Evolutionary conservation across 495 filamentous ascomycete species (phyloP).

Genomic region (Aspergillus taichungensis): DNA sequence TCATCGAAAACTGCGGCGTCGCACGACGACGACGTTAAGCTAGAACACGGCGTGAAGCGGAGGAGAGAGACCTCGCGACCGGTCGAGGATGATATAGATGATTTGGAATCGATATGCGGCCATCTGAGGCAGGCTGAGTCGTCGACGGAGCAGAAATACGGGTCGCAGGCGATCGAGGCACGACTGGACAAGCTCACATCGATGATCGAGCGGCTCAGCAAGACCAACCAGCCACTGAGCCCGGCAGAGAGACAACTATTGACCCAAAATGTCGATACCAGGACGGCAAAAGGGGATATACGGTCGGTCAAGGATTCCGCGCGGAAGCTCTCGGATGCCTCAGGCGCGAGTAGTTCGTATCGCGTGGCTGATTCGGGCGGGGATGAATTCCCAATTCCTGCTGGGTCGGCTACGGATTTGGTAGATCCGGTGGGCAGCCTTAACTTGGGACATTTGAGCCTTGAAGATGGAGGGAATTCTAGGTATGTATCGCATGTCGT

Average conservation of each 20-base stretch:
- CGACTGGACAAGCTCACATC: constrained; percentile 39
- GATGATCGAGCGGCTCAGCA: constrained; percentile 37
- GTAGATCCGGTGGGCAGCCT: constrained; percentile 38
- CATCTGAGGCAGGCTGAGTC: constrained; percentile 20
- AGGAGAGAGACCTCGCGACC: constrained; percentile 22
- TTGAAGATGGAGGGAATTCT: constrained; percentile 39
- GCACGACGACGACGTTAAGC: constrained; percentile 7
- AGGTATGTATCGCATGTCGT: constrained; percentile 19
- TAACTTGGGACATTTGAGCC: constrained; percentile 39
- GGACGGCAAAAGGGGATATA: constrained; percentile 12
- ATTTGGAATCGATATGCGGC: constrained; percentile 31
- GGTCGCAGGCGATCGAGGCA: constrained; percentile 32
- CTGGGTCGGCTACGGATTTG: constrained; percentile 36
- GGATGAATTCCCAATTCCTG: constrained; percentile 40
- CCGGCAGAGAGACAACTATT: constrained; percentile 15
- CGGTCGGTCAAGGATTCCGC: constrained; percentile 10
- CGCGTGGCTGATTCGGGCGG: constrained; percentile 29
- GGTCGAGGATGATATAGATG: constrained; percentile 30
- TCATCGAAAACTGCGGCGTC: constrained; percentile 17
- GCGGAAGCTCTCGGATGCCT: constrained; percentile 7
- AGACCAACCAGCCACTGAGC: constrained; percentile 21
- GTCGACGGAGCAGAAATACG: constrained; percentile 16
- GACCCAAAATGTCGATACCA: constrained; percentile 14
- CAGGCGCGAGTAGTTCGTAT: constrained; percentile 26
- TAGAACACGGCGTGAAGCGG: constrained; percentile 28